A percentile compares a stretch with the other conserved stretches of the same genome.
These are phyloP conservation scores for Phytophthora pinifolia DNA, from an alignment of 352 stramenopile species.

Conservation along the genomic window DNA sequence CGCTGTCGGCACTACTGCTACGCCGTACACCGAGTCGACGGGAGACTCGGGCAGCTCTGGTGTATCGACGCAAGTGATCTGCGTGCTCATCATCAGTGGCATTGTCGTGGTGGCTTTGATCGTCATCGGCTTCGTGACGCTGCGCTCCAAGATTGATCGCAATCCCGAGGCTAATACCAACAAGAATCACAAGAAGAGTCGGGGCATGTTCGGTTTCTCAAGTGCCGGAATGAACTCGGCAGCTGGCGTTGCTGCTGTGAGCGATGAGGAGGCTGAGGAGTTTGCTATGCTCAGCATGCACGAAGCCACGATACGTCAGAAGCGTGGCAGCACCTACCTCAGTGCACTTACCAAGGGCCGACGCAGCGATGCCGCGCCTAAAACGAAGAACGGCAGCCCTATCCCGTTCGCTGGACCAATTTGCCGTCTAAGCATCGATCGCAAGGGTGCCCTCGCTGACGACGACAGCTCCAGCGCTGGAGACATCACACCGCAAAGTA, in stretches of 20 bases:
- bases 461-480: constrained; percentile 20
- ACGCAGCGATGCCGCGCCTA: constrained; percentile 17
- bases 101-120: constrained; percentile 67
- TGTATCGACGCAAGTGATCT: constrained; percentile 63
- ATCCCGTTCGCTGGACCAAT: constrained; percentile 54
- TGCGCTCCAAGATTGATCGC: constrained; percentile 49
- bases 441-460: constrained; percentile 29
- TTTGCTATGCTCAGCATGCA: constrained; percentile 83
- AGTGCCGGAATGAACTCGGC: constrained; percentile 27
- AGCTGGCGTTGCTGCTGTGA: constrained; percentile 26
- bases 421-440: constrained; percentile 47
- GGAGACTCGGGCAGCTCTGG: constrained; percentile 24
- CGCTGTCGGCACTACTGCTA: constrained; percentile 32
- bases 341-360: constrained; percentile 36
- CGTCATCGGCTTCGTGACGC: constrained; percentile 64
- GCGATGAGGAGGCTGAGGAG: constrained; percentile 55
- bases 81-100: constrained; percentile 67
- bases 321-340: constrained; percentile 54
- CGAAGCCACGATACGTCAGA: constrained; percentile 55
- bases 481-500: constrained; percentile 28
- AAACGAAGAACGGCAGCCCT: constrained; percentile 38
- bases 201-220: constrained; percentile 39
- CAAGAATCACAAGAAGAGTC: constrained; percentile 27
- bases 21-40: constrained; percentile 35
- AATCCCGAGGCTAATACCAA: constrained; percentile 19